phyloP scores from a whole-genome alignment of 2,329 filamentous ascomycete species.

The Microsporum ferrugineum region DNA sequence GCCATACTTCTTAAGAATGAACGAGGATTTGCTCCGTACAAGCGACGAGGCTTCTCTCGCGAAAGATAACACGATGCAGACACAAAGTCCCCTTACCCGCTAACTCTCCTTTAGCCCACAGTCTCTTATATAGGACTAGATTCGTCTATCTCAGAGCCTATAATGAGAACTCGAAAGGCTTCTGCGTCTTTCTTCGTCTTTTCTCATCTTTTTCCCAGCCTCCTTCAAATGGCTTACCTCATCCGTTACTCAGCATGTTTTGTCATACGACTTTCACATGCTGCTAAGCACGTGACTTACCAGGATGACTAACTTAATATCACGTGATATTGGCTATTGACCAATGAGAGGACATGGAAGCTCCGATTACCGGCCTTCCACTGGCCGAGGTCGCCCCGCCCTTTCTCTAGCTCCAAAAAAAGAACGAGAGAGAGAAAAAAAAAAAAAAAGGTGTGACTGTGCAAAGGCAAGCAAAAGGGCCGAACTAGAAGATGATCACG shows the following conservation, averaged over 20 bases:
- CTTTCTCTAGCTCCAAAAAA: background rate
- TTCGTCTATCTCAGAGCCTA: no score
- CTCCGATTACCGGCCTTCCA: background rate
- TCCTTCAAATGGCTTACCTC: background rate
- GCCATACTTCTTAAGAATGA: no score
- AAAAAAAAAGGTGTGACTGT: conserved; percentile 2
- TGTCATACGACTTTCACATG: background rate
- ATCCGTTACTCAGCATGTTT: background rate
- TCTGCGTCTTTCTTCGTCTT: background rate
- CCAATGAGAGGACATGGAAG: background rate
- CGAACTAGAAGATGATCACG: background rate
- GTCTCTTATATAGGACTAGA: no score
- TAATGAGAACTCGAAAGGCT: no score
- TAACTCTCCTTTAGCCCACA: no score
- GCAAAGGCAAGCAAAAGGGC: background rate
- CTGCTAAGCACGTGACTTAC: background rate
- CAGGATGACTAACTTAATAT: background rate
- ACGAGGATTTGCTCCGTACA: no score
- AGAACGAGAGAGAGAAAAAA: background rate
- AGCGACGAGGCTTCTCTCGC: no score
- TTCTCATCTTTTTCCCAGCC: background rate
- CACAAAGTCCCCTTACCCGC: no score
- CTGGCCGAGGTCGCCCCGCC: conserved; percentile 1
- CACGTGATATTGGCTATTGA: background rate
- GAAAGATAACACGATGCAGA: no score